These are phyloP conservation scores for Penicillium malachiteum DNA, from an alignment of 495 filamentous ascomycete species.

Conservation along the genomic window DNA sequence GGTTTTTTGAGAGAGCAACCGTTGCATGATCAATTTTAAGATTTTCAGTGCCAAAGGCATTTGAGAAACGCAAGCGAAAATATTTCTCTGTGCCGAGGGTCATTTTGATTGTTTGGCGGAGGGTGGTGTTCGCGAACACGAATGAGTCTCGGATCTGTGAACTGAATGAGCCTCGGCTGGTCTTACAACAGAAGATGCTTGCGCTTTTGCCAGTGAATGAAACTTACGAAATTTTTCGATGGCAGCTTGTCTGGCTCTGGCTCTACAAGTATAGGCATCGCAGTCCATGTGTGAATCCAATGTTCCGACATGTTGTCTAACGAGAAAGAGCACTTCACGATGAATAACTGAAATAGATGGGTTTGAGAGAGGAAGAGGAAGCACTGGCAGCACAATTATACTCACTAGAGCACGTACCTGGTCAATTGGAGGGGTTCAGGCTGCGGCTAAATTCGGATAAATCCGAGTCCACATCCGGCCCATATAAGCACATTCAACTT, in stretches of 20 bases:
- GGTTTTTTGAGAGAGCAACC: conserved; percentile 51
- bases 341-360: too few relatives aligned
- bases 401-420: too few relatives aligned
- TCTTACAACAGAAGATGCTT: not conserved
- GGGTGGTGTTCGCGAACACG: conserved; percentile 54
- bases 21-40: conserved; percentile 60
- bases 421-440: too few relatives aligned
- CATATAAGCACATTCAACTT: too few relatives aligned
- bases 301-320: not conserved
- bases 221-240: conserved; percentile 6
- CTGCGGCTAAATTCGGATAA: too few relatives aligned
- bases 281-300: conserved; percentile 13
- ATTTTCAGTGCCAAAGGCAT: conserved; percentile 62
- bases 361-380: too few relatives aligned
- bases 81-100: conserved; percentile 50
- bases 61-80: conserved; percentile 64
- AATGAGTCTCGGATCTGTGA: not conserved
- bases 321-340: not conserved
- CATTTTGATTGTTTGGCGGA: conserved; percentile 66
- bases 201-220: too few relatives aligned
- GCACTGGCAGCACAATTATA: too few relatives aligned
- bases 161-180: not conserved
- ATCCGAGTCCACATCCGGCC: too few relatives aligned
- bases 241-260: conserved; percentile 13
- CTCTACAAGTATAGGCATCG: conserved; percentile 13